Evolutionary conservation across 768 basidiomycete genomes (phyloP).

Genomic region (Suillus occidentalis): DNA sequence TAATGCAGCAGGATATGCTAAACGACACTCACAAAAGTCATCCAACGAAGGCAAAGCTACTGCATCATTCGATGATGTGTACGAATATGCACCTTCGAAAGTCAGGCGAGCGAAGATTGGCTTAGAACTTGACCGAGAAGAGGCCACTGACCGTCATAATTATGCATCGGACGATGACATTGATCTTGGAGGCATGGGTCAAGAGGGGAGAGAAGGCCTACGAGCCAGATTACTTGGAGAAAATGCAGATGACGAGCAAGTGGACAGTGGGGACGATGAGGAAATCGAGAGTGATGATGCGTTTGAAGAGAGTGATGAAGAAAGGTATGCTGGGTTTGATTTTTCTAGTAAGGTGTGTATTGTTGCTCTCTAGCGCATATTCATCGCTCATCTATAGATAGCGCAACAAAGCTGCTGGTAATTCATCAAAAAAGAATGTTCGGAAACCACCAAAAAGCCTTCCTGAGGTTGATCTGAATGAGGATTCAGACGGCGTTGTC

Average conservation of each 20-base stretch:
- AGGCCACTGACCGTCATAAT: constrained; percentile 32
- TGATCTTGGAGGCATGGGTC: constrained; percentile 30
- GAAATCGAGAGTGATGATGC: constrained; percentile 85
- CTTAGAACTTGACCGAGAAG: constrained; percentile 58
- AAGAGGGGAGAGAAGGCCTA: constrained; percentile 34
- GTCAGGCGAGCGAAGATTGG: constrained; percentile 51
- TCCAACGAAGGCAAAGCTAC: constrained; percentile 27
- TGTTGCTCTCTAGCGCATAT: not conserved
- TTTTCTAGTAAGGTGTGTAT: constrained; percentile 29
- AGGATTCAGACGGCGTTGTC: constrained; percentile 42
- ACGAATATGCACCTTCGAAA: constrained; percentile 57
- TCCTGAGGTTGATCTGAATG: constrained; percentile 66
- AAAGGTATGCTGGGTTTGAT: constrained; percentile 67
- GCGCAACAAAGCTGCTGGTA: constrained; percentile 25
- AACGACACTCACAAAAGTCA: constrained; percentile 47
- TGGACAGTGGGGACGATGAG: constrained; percentile 76
- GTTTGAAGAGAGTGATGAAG: constrained; percentile 79
- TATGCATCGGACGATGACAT: constrained; percentile 42
- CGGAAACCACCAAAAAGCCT: constrained; percentile 32
- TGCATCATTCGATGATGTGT: constrained; percentile 50
- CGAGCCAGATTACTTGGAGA: constrained; percentile 53
- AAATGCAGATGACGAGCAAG: constrained; percentile 48
- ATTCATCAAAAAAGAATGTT: constrained; percentile 21
- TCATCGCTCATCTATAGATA: constrained; percentile 10
- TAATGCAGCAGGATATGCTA: constrained; percentile 52